Evolutionary conservation across 768 basidiomycete genomes (phyloP).

Genomic region (Sistotremastrum suecicum): DNA sequence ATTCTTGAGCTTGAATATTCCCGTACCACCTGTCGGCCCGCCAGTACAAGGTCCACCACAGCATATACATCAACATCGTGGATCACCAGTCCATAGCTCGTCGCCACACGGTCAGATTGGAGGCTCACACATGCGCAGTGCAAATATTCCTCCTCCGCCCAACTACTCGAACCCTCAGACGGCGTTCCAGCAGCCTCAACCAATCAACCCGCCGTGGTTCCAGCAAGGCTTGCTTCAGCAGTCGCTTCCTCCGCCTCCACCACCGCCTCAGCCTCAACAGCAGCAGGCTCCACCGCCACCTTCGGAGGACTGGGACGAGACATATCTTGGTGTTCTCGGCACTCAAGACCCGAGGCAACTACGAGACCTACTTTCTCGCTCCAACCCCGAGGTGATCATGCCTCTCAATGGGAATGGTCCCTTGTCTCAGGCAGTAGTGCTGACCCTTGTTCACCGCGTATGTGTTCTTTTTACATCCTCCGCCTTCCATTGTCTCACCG

Average conservation of each 20-base stretch:
- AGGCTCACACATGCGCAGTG: slow-evolving; percentile 26
- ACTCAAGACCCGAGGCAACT: slow-evolving; percentile 64
- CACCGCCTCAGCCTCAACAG: slow-evolving; percentile 25
- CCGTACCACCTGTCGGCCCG: slow-evolving; percentile 27
- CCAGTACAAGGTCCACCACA: slow-evolving; percentile 20
- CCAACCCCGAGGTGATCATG: slow-evolving; percentile 70
- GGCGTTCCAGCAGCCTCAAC: slow-evolving; percentile 19
- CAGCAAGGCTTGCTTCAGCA: slow-evolving; percentile 62
- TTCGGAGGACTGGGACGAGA: slow-evolving; percentile 73
- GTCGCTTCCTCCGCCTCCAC: slow-evolving; percentile 14
- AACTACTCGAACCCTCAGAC: slow-evolving; percentile 7
- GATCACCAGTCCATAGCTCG: neutral
- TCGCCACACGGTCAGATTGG: no score
- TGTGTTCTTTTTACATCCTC: slow-evolving; percentile 14
- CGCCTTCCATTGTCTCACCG: slow-evolving; percentile 1
- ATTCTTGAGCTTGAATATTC: slow-evolving; percentile 49
- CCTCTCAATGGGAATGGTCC: slow-evolving; percentile 55
- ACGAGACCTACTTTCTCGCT: slow-evolving; percentile 56
- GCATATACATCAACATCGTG: slow-evolving; percentile 22
- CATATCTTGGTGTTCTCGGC: slow-evolving; percentile 62
- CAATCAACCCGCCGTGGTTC: slow-evolving; percentile 69
- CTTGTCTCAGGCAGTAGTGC: slow-evolving; percentile 70
- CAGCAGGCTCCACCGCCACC: slow-evolving; percentile 39
- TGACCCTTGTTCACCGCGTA: slow-evolving; percentile 75
- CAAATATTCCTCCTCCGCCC: slow-evolving; percentile 16